Evolutionary conservation across 2,329 filamentous ascomycete species (phyloP).

Genomic region (Fusarium brevicatenulatum): DNA sequence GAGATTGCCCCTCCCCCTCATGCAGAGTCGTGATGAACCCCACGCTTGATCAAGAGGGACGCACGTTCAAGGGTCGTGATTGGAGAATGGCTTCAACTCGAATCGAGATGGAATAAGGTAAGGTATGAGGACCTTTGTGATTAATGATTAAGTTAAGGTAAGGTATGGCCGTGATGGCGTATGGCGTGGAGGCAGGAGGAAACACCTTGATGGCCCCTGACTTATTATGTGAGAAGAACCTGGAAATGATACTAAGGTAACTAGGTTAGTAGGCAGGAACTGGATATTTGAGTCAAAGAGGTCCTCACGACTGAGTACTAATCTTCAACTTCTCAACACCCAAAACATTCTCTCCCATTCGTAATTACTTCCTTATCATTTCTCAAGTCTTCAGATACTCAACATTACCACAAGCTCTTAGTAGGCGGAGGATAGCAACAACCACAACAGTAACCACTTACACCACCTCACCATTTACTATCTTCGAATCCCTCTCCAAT

Average conservation of each 20-base stretch:
- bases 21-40: conserved; percentile 28
- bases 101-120: not conserved
- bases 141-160: too few relatives aligned
- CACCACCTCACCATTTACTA: not conserved
- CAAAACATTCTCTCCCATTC: not conserved
- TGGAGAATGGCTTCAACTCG: conserved; percentile 10
- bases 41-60: conserved; percentile 1
- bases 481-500: not conserved
- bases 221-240: not conserved
- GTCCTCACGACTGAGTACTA: not conserved
- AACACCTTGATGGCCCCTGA: conserved; percentile 34
- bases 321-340: not conserved
- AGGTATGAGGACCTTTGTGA: conserved; percentile 6
- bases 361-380: not conserved
- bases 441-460: not conserved
- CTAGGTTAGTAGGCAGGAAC: not conserved
- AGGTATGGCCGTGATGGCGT: conserved; percentile 4
- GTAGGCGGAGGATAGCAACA: not conserved
- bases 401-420: not conserved
- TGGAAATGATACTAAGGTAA: not conserved
- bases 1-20: conserved; percentile 25
- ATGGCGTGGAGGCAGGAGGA: conserved; percentile 5
- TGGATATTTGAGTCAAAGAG: conserved; percentile 20
- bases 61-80: conserved; percentile 1
- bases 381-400: not conserved